Base-by-base conservation (phyloP, 2,329 filamentous ascomycete genomes). In the Paracoccidioides lutzii region DNA sequence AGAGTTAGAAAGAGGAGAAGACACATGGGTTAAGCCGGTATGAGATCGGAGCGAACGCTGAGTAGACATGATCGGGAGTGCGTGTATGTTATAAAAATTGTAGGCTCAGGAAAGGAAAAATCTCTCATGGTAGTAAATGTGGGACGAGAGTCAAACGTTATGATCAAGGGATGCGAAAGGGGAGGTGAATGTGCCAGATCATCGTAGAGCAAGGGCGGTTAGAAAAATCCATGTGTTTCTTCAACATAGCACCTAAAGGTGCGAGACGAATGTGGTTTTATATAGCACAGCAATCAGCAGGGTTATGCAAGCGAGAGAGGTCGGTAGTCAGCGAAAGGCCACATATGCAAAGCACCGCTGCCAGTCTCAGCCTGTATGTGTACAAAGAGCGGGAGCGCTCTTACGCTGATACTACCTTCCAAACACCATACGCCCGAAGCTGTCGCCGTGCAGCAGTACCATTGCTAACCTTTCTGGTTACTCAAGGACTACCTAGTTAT, bases 11-110 rank as follows among this genome's bases (percentile, higher is more conserved):
- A 61, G 55, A 57, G 57, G 28, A 7, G 48, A 62, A 32, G 60
- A 66, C 40, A 59, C 53, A 37, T 65, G 65, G 57, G 65, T 63
- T 48, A 64, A 62, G 57, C 59, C 57, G 52, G 60, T 55, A 60
- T 65, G 70, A 58, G 68, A 66, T 59, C 72, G 71, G 56, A 69
- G 66, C 54, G 71, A 69, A 56, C 71, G 72, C 60, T 68, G 67
- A 51, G 67, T 62, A 54, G 66, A 61, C 71, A 74, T 73, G 52
- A 50, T 51, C 22, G 38, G 22, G 50, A 32, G 46, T 22, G 49
- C 38, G 51, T 50, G 33, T 37, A 48, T 6, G 43, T 22, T 22
- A 45, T 8, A 32, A 53, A 28, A 52, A 55, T 40, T 30, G 33
- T 42, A 40, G 58, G 49, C 33, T 57, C 53, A 49, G 59, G 53